Evolutionary conservation across 331 rosid genomes (phyloP).

Genomic region (Pyrus hybrid): DNA sequence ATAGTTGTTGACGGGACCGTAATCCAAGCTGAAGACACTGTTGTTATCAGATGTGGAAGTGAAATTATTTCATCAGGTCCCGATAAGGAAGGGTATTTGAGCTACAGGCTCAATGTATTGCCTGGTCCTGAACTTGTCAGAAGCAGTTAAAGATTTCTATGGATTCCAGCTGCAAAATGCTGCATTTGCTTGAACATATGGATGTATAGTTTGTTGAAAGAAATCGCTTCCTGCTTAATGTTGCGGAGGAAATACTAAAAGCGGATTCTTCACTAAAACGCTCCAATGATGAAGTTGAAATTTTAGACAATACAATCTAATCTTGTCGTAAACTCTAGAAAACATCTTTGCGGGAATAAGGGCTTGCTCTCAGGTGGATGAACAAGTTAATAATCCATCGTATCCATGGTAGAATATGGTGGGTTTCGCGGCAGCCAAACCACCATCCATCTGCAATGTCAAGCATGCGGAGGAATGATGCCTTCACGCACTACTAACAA

Average conservation of each 20-base stretch:
- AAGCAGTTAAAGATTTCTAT: slow-evolving; percentile 55
- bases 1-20: too few relatives aligned
- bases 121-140: slow-evolving; percentile 41
- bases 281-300: slow-evolving; percentile 53
- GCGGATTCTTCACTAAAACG: slow-evolving; percentile 70
- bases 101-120: slow-evolving; percentile 48
- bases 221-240: slow-evolving; percentile 69
- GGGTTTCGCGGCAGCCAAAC: slow-evolving; percentile 50
- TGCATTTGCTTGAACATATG: slow-evolving; percentile 85
- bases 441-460: slow-evolving; percentile 83
- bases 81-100: slow-evolving; percentile 49
- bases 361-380: slow-evolving; percentile 41
- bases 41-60: slow-evolving; percentile 58
- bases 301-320: slow-evolving; percentile 68
- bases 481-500: slow-evolving; percentile 47
- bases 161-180: slow-evolving; percentile 70
- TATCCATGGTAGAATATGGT: slow-evolving; percentile 59
- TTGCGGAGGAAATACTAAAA: slow-evolving; percentile 50
- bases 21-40: too few relatives aligned
- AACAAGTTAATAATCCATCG: slow-evolving; percentile 28
- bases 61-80: slow-evolving; percentile 64
- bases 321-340: slow-evolving; percentile 40
- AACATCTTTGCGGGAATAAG: slow-evolving; percentile 12
- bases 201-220: slow-evolving; percentile 89
- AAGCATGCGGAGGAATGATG: slow-evolving; percentile 96